Conservation (phyloP, 208 protist genomes). For the Phytomonas serpens region DNA sequence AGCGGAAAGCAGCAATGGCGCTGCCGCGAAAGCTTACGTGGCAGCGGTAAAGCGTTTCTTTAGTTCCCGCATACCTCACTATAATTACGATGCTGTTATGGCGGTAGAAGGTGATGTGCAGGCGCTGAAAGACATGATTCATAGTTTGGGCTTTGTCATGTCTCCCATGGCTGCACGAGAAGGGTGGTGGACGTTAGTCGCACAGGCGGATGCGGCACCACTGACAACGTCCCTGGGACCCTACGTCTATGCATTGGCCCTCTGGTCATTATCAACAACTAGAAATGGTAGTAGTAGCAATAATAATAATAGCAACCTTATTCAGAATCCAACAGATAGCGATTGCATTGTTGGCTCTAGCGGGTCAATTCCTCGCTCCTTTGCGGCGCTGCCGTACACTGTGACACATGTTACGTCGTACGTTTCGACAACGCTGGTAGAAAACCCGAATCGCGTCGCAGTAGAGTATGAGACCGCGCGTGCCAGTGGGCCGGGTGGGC, state of each 20-base stretch:
- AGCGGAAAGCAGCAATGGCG: conserved; percentile 16
- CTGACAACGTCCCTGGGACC: conserved; percentile 26
- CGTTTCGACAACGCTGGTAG: conserved; percentile 44
- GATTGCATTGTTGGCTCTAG: background rate
- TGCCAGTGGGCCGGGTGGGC: conserved; percentile 78
- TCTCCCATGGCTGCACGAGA: conserved; percentile 11
- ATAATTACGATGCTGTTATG: conserved; percentile 64
- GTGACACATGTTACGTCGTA: conserved; percentile 34
- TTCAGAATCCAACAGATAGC: background rate
- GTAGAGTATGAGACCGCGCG: conserved; percentile 71
- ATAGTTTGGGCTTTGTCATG: conserved; percentile 25
- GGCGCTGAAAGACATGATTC: conserved; percentile 16
- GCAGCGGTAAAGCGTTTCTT: conserved; percentile 47
- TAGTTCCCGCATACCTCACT: conserved; percentile 33
- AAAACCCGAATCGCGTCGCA: conserved; percentile 32
- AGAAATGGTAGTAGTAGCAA: background rate
- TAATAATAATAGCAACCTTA: background rate
- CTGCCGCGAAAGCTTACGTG: conserved; percentile 40
- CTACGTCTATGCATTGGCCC: conserved; percentile 39
- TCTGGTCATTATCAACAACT: conserved; percentile 15
- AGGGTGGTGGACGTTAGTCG: conserved; percentile 20
- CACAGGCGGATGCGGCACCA: conserved; percentile 15
- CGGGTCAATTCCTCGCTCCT: background rate
- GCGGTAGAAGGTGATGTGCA: conserved; percentile 28
- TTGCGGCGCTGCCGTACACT: conserved; percentile 15